Conservation (phyloP, 176 grass and related monocot species). For the Bothriochloa decipiens region DNA sequence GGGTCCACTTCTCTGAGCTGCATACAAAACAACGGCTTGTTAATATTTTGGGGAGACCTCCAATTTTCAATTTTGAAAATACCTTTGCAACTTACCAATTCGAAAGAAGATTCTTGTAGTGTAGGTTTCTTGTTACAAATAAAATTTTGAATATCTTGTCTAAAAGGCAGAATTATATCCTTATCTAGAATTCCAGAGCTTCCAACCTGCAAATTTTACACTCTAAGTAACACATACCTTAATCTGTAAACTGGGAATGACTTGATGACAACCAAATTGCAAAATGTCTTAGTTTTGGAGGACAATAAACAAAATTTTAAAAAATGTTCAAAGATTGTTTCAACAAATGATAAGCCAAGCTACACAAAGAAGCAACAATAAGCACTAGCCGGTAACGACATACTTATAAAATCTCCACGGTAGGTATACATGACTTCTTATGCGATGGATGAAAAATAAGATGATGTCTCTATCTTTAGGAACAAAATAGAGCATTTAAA, state of each 20-base stretch:
- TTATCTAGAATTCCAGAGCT: slow-evolving; percentile 39
- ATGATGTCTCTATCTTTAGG: background rate
- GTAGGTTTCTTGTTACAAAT: slow-evolving; percentile 44
- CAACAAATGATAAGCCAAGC: background rate
- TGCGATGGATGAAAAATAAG: background rate
- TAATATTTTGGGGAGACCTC: slow-evolving; percentile 5
- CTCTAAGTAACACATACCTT: slow-evolving; percentile 24
- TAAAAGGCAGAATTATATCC: slow-evolving; percentile 43
- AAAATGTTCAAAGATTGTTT: slow-evolving; percentile 3
- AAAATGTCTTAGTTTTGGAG: slow-evolving; percentile 12
- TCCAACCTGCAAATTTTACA: slow-evolving; percentile 46
- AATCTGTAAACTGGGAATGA: slow-evolving; percentile 26
- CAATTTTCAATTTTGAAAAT: slow-evolving; percentile 8
- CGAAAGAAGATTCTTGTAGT: slow-evolving; percentile 49
- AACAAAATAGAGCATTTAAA: background rate
- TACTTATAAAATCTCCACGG: background rate
- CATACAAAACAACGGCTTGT: slow-evolving; percentile 24
- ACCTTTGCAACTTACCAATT: slow-evolving; percentile 53
- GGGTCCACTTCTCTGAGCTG: slow-evolving; percentile 49
- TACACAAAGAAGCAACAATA: slow-evolving; percentile 11
- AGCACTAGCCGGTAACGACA: background rate
- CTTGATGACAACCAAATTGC: slow-evolving; percentile 16
- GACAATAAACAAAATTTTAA: background rate
- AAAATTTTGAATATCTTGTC: slow-evolving; percentile 38
- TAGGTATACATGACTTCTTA: background rate